Conservation (phyloP, 371 early-diverging fungal species). For the Mortierella sp. region DNA sequence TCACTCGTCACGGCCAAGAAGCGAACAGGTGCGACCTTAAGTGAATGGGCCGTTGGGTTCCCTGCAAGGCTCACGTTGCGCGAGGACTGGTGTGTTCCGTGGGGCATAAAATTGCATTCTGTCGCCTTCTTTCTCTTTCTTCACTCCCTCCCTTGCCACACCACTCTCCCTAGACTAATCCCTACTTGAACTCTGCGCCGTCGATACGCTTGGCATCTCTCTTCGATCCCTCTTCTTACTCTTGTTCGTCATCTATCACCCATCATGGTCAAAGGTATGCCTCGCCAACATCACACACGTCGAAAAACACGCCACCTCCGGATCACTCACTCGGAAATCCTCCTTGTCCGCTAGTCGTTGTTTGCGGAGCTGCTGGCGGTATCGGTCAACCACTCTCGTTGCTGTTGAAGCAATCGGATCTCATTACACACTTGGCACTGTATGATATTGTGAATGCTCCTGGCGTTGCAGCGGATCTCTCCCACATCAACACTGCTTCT, state of each 20-base stretch:
- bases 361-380: constrained; percentile 89
- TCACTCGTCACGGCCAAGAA: too few relatives aligned
- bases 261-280: constrained; percentile 43
- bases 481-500: constrained; percentile 78
- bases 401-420: constrained; percentile 80
- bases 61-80: too few relatives aligned
- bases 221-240: too few relatives aligned
- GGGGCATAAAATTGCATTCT: background rate
- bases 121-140: background rate
- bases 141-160: background rate
- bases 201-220: too few relatives aligned
- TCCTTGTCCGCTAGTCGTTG: constrained; percentile 60
- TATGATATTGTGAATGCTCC: constrained; percentile 83
- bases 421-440: constrained; percentile 71
- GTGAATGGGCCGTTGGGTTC: too few relatives aligned
- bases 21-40: too few relatives aligned
- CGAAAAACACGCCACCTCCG: background rate
- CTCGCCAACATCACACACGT: background rate
- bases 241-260: background rate
- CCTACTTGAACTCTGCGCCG: too few relatives aligned
- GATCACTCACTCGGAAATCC: background rate
- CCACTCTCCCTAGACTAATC: too few relatives aligned
- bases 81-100: too few relatives aligned
- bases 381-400: constrained; percentile 94
- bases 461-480: constrained; percentile 83